Conservation (phyloP, 1,284 basidiomycete species). For the Somion occarium region DNA sequence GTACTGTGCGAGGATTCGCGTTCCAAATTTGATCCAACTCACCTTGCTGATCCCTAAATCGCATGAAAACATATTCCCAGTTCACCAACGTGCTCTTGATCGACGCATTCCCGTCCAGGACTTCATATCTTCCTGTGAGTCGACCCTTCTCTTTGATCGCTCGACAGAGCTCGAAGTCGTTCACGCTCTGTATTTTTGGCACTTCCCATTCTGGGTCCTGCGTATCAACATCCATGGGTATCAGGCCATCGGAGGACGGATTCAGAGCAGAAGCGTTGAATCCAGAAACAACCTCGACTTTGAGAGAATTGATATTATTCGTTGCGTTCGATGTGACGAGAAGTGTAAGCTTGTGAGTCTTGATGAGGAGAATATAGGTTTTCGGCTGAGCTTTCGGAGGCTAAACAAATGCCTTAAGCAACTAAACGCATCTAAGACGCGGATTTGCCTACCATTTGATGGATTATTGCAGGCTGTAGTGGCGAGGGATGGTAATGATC, state of each 20-base stretch:
- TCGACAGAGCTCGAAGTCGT: slow-evolving; percentile 65
- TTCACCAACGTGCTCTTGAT: slow-evolving; percentile 48
- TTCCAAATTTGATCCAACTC: slow-evolving; percentile 20
- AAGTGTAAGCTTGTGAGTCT: slow-evolving; percentile 66
- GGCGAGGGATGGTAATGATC: not conserved
- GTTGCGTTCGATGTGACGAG: slow-evolving; percentile 51
- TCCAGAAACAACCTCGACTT: slow-evolving; percentile 43
- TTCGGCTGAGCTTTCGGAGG: slow-evolving; percentile 41
- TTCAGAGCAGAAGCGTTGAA: slow-evolving; percentile 1
- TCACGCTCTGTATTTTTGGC: slow-evolving; percentile 36
- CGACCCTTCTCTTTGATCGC: slow-evolving; percentile 46
- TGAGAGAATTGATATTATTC: slow-evolving; percentile 51
- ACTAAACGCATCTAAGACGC: not conserved
- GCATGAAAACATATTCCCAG: slow-evolving; percentile 65
- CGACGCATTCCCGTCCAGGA: slow-evolving; percentile 38
- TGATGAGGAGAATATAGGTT: slow-evolving; percentile 59
- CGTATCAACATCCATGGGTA: slow-evolving; percentile 30
- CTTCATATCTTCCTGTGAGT: slow-evolving; percentile 45
- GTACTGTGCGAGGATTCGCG: not conserved
- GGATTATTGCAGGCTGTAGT: not conserved
- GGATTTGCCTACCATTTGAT: too few species aligned
- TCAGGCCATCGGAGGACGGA: slow-evolving; percentile 13
- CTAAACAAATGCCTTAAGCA: slow-evolving; percentile 13
- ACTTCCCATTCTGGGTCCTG: slow-evolving; percentile 32
- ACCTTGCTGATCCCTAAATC: slow-evolving; percentile 58